Evolutionary conservation across 257 asterid species (phyloP), one percentile per base, ranked within the genome.

Genomic region (Nicotiana obtusifolia): DNA sequence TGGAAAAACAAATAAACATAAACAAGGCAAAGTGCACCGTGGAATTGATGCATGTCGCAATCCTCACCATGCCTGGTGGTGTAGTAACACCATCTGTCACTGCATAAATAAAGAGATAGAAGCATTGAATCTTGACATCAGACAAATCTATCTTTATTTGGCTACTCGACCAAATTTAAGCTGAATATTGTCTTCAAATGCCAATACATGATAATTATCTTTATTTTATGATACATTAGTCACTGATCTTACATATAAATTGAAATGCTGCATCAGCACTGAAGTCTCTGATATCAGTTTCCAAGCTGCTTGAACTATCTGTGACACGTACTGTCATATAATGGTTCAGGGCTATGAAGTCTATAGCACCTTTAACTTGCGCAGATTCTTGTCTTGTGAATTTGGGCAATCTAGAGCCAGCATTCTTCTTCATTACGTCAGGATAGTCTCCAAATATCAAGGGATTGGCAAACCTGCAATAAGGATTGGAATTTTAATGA

Each of bases 391-490:
- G 28, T 30, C 67, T 60, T 3, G 91, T 88, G 78, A 92, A 80
- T 82, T 64, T 86, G 24, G 97, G 95, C 30, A 92, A 80, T 80
- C 91, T 89, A 41, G 86, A n/a, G 24, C 87, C 84, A n/a, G 81
- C 95, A 41, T 81, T 84, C 81, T 82, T 82, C 85, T 89, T 92
- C 16, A 92, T 10, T 69, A 52, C 69, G 28, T 87, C 90, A 20
- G 94, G 97, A 84, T 92, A 92, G 82, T 90, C 93, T 26, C 95
- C 97, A 71, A 83, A 89, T 4, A 91, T 59, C 81, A 92, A 66
- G 1, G 97, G 95, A 87, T 89, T 76, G 20, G 89, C 57, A 41
- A 89, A 84, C 95, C 97, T 91, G 88, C 82, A 81, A 20, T 14
- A 67, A 64, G 7, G 26, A 19, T 41, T 28, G 41, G 10, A 9